Evolutionary conservation across 345 rosid genomes (phyloP), one percentile per base, ranked within the genome.

Genomic region (Eucalyptus albens): DNA sequence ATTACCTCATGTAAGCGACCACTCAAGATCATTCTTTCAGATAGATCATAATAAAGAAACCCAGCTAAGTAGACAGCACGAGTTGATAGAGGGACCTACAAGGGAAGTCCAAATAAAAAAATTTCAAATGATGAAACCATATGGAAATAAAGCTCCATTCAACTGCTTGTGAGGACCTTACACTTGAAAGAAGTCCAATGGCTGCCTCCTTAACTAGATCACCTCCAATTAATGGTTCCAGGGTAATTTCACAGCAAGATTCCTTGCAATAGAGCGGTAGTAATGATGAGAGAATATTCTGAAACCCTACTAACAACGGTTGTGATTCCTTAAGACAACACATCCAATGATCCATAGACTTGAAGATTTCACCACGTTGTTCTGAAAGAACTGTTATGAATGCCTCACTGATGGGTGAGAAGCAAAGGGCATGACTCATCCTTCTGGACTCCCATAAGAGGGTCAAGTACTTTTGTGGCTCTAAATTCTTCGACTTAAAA

Each of bases 351-450:
- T 92, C 93, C 90, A 95, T 90, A 87, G 94, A 89, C 80, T 86
- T 92, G 50, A 92, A 93, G 87, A 77, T 89, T 88, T 93, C 96
- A 87, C 96, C 96, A 90, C 83, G 92, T 55, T 92, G 90, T 90
- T 92, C 94, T 86, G 95, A 92, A 87, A 96, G 90, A 87, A 86
- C 93, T 55, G 16, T 53, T 42, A 93, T 91, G 82, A 97, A 93
- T 87, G 92, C 93, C 51, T 97, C 96, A 91, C 92, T 92, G 85
- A 97, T 88, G 51, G 99, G 98, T 88, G 98, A 93, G 89, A 91
- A 91, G 91, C 99, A 97, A 88, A 97, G 96, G 27, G 96, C 96
- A 92, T 97, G 99, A 90, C 94, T 94, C 62, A 96, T 95, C 93
- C 99, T 95, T 94, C 99, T 94, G 91, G 93, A 91, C 91, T 93